Base-by-base conservation (phyloP, 2,329 filamentous ascomycete species). In the Beauveria sp. region DNA sequence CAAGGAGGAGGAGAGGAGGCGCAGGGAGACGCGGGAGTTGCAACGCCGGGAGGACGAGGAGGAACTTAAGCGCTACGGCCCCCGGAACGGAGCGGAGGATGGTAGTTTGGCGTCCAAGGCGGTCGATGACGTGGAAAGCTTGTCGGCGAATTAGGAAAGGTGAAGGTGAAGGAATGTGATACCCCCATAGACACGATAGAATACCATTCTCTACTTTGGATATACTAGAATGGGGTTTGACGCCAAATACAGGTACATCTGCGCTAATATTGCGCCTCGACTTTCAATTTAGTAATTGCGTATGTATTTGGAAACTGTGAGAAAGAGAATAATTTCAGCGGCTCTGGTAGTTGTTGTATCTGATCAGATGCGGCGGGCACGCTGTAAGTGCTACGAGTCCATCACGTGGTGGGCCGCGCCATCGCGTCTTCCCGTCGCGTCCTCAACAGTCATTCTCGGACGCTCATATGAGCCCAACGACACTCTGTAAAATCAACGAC, bases 101-200 rank as follows among this genome's bases (percentile, higher is more conserved):
- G 74, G 74, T 18, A 80, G 79, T 34, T 9, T 24, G 22, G 46
- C 55, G 12, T 37, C 46, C 34, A 77, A 75, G 66, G 74, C 79
- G 18, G 76, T 80, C 3, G 81, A 84, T 51, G 83, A 81, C 7
- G 83, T 80, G 1, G 81, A 80, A 65, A 84, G 86, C 50, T 65
- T 86, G 62, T 77, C 83, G 22, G 83, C 84, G 20, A 85, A 81
- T 66, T 86, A 48, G 26, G 43, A 16, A 50, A 4, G 28, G 9
- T 3, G 22, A 41, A 34, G 10, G 20, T 20, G 8, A 30, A 50
- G 18, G 16, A 50, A 30, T 41, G 55, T 58, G 55, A 58, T 58
- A 58, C 55, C 55, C 55, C 43, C 46, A 58, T 58, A 58, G 55
- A 58, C 20, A 34, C 46, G 37, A 43, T 51, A 5, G 40, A 50